Evolutionary conservation across 2,329 filamentous ascomycete species (phyloP).

Genomic region (Endoconidiophora laricicola): DNA sequence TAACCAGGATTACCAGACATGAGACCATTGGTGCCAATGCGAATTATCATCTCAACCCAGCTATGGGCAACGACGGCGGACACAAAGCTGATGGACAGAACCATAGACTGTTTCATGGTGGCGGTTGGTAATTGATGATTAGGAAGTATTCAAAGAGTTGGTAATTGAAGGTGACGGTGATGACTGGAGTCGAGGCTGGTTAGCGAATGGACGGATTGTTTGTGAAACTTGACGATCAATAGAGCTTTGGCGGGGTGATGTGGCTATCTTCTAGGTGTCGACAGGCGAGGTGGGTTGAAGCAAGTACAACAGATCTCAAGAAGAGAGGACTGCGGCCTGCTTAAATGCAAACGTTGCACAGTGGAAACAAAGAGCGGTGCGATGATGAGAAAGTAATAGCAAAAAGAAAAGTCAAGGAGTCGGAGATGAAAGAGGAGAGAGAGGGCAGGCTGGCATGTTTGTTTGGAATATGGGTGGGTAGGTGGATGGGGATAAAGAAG

Average conservation of each 20-base stretch:
- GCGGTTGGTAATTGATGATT: neutral
- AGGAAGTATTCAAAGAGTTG: neutral
- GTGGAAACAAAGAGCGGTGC: neutral
- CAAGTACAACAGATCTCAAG: neutral
- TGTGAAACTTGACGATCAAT: too few species aligned
- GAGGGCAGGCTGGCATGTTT: too few species aligned
- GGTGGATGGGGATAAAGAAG: too few species aligned
- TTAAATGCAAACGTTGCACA: too few species aligned
- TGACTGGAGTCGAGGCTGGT: too few species aligned
- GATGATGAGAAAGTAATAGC: neutral
- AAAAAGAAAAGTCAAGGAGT: neutral
- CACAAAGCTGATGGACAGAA: neutral
- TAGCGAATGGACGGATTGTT: too few species aligned
- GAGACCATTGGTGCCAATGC: conserved; percentile 56
- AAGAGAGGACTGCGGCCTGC: neutral
- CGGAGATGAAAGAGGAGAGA: neutral
- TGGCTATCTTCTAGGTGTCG: too few species aligned
- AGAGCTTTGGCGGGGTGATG: too few species aligned
- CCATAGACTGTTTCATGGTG: neutral
- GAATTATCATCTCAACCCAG: conserved; percentile 65
- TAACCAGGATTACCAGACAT: conserved; percentile 58
- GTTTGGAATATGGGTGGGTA: too few species aligned
- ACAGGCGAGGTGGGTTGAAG: neutral
- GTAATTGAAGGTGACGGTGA: neutral
- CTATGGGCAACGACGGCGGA: conserved; percentile 39